Evolutionary conservation across 192 early-diverging fungal species (phyloP).

Genomic region (Tieghemiomyces parasiticus): DNA sequence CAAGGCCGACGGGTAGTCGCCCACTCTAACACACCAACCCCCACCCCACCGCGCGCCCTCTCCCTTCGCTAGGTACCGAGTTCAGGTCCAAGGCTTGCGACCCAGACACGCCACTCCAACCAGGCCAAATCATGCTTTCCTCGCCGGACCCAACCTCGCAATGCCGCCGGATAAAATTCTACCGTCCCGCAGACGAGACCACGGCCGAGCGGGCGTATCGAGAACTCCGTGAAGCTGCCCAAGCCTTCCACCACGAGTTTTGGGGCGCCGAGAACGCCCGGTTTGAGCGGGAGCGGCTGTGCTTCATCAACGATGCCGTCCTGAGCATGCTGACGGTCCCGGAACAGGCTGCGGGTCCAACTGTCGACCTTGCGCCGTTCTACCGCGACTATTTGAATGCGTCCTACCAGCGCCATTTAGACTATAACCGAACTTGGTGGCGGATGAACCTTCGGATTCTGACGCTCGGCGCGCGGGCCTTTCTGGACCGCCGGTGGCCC

Average conservation of each 20-base stretch:
- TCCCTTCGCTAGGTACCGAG: background rate
- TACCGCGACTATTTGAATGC: background rate
- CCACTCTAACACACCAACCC: background rate
- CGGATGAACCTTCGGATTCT: background rate
- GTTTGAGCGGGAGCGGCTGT: background rate
- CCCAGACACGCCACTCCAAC: background rate
- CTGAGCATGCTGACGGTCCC: background rate
- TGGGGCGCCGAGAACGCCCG: background rate
- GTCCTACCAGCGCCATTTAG: background rate
- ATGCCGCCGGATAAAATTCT: constrained; percentile 4
- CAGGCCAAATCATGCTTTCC: constrained; percentile 5
- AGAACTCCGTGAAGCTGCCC: constrained; percentile 1
- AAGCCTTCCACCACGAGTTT: constrained; percentile 4
- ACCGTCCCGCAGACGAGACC: constrained; percentile 5
- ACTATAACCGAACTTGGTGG: background rate
- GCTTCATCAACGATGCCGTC: background rate
- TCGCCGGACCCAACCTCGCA: constrained; percentile 4
- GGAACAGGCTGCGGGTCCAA: background rate
- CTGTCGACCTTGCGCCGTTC: background rate
- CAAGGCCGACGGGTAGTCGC: no score
- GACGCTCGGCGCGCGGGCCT: background rate
- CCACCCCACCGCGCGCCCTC: no score
- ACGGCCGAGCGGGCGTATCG: constrained; percentile 4
- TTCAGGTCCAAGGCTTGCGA: background rate
- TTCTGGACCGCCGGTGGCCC: background rate